Evolutionary conservation across 1,139 yeast genomes (phyloP).

Genomic region (Meyerozyma carpophila): DNA sequence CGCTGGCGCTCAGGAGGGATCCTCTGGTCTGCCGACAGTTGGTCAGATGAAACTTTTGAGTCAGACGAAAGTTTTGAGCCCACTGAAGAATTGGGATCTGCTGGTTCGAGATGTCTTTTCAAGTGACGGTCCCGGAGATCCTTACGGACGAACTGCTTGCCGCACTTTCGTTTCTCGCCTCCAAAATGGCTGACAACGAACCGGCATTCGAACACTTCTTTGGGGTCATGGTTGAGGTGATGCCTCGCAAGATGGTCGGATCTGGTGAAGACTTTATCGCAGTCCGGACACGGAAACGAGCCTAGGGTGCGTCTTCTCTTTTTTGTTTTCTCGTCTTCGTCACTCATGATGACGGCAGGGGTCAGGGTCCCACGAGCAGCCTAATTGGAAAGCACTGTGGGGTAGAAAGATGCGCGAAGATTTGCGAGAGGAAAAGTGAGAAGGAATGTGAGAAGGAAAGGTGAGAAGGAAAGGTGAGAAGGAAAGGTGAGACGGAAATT

Average conservation of each 20-base stretch:
- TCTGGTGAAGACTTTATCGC: slow-evolving; percentile 37
- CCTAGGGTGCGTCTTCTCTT: slow-evolving; percentile 14
- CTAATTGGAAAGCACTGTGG: background rate
- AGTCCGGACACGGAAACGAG: slow-evolving; percentile 17
- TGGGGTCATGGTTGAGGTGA: slow-evolving; percentile 37
- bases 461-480: too few species aligned
- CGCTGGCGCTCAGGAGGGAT: too few species aligned
- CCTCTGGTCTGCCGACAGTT: background rate
- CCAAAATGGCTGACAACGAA: slow-evolving; percentile 20
- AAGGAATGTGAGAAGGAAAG: too few species aligned
- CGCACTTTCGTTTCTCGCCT: slow-evolving; percentile 22
- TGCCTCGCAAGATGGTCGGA: slow-evolving; percentile 41
- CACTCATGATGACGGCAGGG: background rate
- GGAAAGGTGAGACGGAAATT: too few species aligned
- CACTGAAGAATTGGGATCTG: background rate
- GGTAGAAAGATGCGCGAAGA: background rate
- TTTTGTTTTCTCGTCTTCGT: background rate
- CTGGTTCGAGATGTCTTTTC: slow-evolving; percentile 36
- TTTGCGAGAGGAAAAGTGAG: too few species aligned
- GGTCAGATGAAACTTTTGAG: too few species aligned
- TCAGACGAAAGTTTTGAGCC: too few species aligned
- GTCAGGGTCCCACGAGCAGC: background rate
- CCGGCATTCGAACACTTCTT: slow-evolving; percentile 28
- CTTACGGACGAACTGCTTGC: slow-evolving; percentile 40
- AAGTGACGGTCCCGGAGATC: slow-evolving; percentile 49